Evolutionary conservation across 805 yeast species (phyloP).

Genomic region (Metschnikowia anglica): DNA sequence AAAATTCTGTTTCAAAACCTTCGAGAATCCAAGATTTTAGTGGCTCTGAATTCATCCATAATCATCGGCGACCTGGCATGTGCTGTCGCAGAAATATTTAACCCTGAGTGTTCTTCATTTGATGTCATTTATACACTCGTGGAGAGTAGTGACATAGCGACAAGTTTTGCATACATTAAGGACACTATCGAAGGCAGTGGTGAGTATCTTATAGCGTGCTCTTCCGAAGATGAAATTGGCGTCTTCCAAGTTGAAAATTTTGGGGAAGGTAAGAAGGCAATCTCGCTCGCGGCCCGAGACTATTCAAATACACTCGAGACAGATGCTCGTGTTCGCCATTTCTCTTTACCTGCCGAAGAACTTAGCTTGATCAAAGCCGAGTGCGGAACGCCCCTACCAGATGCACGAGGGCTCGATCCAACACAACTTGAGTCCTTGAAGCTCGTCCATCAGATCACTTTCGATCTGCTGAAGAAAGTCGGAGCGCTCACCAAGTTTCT

Average conservation of each 20-base stretch:
- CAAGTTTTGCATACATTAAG: constrained; percentile 20
- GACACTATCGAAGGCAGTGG: constrained; percentile 33
- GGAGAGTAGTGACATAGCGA: background rate
- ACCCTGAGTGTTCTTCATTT: background rate
- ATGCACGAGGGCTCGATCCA: constrained; percentile 7
- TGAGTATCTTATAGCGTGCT: constrained; percentile 25
- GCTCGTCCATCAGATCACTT: constrained; percentile 8
- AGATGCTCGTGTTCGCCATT: background rate
- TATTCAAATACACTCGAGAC: background rate
- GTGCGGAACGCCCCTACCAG: background rate
- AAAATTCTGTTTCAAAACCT: background rate
- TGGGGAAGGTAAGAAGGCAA: background rate
- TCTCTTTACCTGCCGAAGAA: constrained; percentile 21
- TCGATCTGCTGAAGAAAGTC: constrained; percentile 7
- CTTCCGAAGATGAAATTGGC: constrained; percentile 14
- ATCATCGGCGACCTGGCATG: constrained; percentile 10
- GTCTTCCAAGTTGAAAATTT: constrained; percentile 16
- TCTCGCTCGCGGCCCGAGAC: background rate
- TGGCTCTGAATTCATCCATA: constrained; percentile 2
- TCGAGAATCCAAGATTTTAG: constrained; percentile 1
- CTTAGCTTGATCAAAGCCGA: constrained; percentile 12
- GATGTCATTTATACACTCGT: constrained; percentile 11
- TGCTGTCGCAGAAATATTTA: background rate
- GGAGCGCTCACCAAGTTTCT: constrained; percentile 16
- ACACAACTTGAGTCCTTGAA: constrained; percentile 9